A percentile compares a stretch with the other conserved stretches of the same genome.
These are phyloP conservation scores for Alternaria brassicicola DNA, from an alignment of 2,329 filamentous ascomycete species.

Conservation along the genomic window DNA sequence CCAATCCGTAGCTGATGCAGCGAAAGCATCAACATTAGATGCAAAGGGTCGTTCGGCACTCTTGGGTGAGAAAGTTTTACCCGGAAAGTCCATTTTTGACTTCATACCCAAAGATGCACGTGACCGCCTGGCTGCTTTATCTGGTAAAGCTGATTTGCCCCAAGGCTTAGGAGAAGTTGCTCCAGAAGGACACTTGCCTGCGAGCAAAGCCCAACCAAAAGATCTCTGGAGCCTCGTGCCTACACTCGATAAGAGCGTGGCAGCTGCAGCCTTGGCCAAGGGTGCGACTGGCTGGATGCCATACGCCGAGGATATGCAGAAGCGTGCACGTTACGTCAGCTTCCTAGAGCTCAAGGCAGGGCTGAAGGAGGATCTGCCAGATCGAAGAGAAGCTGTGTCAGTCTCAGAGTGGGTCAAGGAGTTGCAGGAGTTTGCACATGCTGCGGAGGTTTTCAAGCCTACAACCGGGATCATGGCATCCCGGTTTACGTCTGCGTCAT, in stretches of 20 bases:
- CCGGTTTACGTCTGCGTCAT: slow-evolving; percentile 73
- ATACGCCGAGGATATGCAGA: slow-evolving; percentile 81
- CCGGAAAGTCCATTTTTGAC: slow-evolving; percentile 95
- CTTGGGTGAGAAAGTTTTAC: slow-evolving; percentile 79
- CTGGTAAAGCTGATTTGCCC: slow-evolving; percentile 78
- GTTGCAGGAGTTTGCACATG: slow-evolving; percentile 75
- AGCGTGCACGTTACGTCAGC: slow-evolving; percentile 77
- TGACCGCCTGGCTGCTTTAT: slow-evolving; percentile 74
- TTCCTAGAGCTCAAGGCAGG: slow-evolving; percentile 82
- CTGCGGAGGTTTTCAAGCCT: slow-evolving; percentile 83
- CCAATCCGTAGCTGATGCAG: slow-evolving; percentile 75
- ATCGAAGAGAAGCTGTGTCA: slow-evolving; percentile 57
- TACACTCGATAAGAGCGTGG: slow-evolving; percentile 48
- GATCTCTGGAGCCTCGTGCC: slow-evolving; percentile 59
- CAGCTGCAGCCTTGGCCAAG: slow-evolving; percentile 55
- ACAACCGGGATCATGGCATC: slow-evolving; percentile 92
- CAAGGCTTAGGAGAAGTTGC: slow-evolving; percentile 74
- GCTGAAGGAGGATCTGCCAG: slow-evolving; percentile 61
- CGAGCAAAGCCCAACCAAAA: slow-evolving; percentile 66
- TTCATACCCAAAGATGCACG: slow-evolving; percentile 81
- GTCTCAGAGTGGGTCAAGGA: slow-evolving; percentile 81
- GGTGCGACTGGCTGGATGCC: slow-evolving; percentile 72
- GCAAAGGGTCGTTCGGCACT: slow-evolving; percentile 77
- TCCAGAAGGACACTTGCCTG: slow-evolving; percentile 68
- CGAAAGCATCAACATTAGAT: slow-evolving; percentile 76